These are phyloP conservation scores for Trichoderma sp. DNA, from an alignment of 2,329 filamentous ascomycete genomes.

Conservation along the genomic window DNA sequence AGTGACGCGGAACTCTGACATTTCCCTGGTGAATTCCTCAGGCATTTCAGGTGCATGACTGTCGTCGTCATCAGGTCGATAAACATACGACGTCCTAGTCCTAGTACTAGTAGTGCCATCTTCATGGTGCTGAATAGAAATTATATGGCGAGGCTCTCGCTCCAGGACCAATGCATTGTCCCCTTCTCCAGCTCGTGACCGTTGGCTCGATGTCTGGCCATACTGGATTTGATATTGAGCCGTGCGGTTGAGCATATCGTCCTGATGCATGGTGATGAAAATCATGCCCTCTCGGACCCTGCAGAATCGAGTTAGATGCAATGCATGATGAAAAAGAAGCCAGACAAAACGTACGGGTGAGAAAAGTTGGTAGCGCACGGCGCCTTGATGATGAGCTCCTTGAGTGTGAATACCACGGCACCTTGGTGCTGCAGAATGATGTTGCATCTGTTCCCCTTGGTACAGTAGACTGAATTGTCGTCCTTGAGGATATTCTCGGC, in stretches of 20 bases:
- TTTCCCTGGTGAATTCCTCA: constrained; percentile 48
- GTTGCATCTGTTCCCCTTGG: constrained; percentile 82
- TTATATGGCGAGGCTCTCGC: constrained; percentile 35
- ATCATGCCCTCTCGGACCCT: constrained; percentile 90
- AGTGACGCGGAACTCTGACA: constrained; percentile 52
- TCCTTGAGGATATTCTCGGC: constrained; percentile 81
- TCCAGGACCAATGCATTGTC: constrained; percentile 18
- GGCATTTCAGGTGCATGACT: constrained; percentile 54
- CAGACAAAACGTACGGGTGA: constrained; percentile 66
- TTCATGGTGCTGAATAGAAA: constrained; percentile 52
- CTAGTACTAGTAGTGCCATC: constrained; percentile 49
- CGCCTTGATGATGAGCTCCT: constrained; percentile 84
- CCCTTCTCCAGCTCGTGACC: constrained; percentile 22
- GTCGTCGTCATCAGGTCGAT: constrained; percentile 39
- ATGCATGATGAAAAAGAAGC: neutral
- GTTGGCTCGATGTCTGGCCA: constrained; percentile 29
- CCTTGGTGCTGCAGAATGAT: constrained; percentile 80
- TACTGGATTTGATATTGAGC: constrained; percentile 74
- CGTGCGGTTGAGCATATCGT: constrained; percentile 71
- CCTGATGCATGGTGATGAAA: constrained; percentile 81
- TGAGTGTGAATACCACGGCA: constrained; percentile 74
- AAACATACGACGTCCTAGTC: constrained; percentile 44
- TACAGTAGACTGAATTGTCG: constrained; percentile 85
- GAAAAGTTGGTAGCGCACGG: constrained; percentile 73
- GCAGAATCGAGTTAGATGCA: constrained; percentile 30